Evolutionary conservation across 768 basidiomycete species (phyloP).

Genomic region (Russula sp.): DNA sequence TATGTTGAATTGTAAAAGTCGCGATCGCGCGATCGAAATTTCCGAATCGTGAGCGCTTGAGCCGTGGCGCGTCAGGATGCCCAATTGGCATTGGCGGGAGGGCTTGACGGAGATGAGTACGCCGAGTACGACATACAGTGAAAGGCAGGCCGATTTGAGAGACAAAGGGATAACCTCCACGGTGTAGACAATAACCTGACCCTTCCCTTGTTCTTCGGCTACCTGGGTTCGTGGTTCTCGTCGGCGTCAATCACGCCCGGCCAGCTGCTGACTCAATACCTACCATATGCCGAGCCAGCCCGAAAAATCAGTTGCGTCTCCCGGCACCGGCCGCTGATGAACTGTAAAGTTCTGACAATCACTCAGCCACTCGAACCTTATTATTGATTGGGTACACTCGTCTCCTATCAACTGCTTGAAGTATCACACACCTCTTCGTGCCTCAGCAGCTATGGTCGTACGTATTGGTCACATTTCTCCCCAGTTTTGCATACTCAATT

Average conservation of each 20-base stretch:
- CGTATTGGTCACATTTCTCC: constrained; percentile 24
- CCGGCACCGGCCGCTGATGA: constrained; percentile 25
- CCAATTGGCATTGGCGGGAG: not conserved
- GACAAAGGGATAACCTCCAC: constrained; percentile 27
- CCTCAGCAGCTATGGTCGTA: constrained; percentile 48
- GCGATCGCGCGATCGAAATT: not conserved
- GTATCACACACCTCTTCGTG: not conserved
- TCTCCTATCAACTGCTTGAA: constrained; percentile 28
- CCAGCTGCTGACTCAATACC: no score
- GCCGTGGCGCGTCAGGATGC: not conserved
- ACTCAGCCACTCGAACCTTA: constrained; percentile 54
- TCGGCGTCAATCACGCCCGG: no score
- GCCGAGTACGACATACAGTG: not conserved
- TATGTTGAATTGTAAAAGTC: constrained; percentile 22
- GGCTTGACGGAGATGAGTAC: no score
- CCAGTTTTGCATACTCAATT: not conserved
- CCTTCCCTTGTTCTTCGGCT: not conserved
- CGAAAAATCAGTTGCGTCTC: not conserved
- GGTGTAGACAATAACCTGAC: constrained; percentile 18
- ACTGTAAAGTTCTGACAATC: constrained; percentile 28
- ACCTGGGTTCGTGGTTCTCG: no score
- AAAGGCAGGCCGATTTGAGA: constrained; percentile 11
- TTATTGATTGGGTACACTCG: constrained; percentile 21
- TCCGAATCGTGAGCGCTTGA: not conserved
- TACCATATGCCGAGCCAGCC: no score